phyloP scores from a whole-genome alignment of 1,284 basidiomycete genomes.

The Schizopora paradoxa region DNA sequence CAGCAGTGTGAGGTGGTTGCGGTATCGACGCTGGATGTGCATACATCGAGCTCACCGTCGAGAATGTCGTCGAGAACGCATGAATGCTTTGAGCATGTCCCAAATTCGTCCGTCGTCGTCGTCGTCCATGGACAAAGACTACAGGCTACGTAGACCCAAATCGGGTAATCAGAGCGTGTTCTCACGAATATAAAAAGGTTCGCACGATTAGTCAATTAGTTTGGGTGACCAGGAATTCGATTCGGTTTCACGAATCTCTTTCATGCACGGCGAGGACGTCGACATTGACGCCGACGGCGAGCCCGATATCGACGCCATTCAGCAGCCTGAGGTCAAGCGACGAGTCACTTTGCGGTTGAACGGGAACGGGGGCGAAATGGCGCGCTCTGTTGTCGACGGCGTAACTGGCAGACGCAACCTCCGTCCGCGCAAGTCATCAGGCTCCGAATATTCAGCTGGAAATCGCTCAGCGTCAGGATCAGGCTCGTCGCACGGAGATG shows the following conservation, averaged over 20 bases:
- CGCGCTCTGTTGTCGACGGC: slow-evolving; percentile 19
- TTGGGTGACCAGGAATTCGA: too few species aligned
- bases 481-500: neutral
- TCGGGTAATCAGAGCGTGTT: too few species aligned
- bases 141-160: too few species aligned
- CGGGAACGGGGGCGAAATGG: slow-evolving; percentile 14
- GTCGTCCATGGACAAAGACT: too few species aligned
- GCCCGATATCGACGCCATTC: too few species aligned
- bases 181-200: too few species aligned
- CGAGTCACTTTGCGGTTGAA: too few species aligned
- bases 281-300: slow-evolving; percentile 30
- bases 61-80: too few species aligned
- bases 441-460: slow-evolving; percentile 20
- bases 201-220: too few species aligned
- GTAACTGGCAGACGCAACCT: slow-evolving; percentile 32
- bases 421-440: slow-evolving; percentile 16
- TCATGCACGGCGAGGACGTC: slow-evolving; percentile 9
- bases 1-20: slow-evolving; percentile 79
- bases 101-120: too few species aligned
- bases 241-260: neutral
- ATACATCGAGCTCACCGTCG: too few species aligned
- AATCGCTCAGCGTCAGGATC: slow-evolving; percentile 11
- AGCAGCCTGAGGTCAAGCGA: slow-evolving; percentile 17
- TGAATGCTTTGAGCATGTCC: too few species aligned
- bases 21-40: slow-evolving; percentile 54